Evolutionary conservation across 2,329 filamentous ascomycete genomes (phyloP).

Genomic region (Xylaria sp.): DNA sequence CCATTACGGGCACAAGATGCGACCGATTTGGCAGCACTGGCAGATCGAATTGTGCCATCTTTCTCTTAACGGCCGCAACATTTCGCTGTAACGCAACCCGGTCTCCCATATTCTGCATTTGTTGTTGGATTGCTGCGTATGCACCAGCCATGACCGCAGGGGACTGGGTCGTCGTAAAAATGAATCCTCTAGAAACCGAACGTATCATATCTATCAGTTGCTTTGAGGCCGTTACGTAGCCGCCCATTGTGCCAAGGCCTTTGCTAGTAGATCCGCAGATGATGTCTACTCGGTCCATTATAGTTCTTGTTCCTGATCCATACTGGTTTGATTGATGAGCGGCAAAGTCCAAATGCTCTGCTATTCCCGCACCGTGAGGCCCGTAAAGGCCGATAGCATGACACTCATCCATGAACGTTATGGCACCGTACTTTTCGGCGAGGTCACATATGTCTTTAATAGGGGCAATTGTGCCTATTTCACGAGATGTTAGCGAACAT

Average conservation of each 20-base stretch:
- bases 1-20: slow-evolving; percentile 92
- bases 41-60: slow-evolving; percentile 80
- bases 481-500: not conserved
- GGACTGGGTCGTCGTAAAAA: slow-evolving; percentile 96
- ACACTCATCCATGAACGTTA: slow-evolving; percentile 99
- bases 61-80: slow-evolving; percentile 91
- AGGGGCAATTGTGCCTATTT: slow-evolving; percentile 80
- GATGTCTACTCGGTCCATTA: slow-evolving; percentile 96
- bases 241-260: slow-evolving; percentile 95
- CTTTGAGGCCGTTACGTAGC: slow-evolving; percentile 91
- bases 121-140: slow-evolving; percentile 90
- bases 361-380: slow-evolving; percentile 92
- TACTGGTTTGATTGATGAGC: slow-evolving; percentile 75
- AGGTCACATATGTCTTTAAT: slow-evolving; percentile 96
- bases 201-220: slow-evolving; percentile 91
- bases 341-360: slow-evolving; percentile 95
- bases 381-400: slow-evolving; percentile 99
- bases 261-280: slow-evolving; percentile 97
- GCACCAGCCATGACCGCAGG: slow-evolving; percentile 97
- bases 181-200: slow-evolving; percentile 94
- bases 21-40: slow-evolving; percentile 97
- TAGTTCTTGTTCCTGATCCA: slow-evolving; percentile 71
- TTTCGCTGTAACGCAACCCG: slow-evolving; percentile 93
- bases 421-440: slow-evolving; percentile 95
- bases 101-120: slow-evolving; percentile 84